Percentiles rank a stretch among this genome's conserved stretches.
Conservation (phyloP, 2,329 filamentous ascomycete genomes). For the Aureobasidium leucospermi region DNA sequence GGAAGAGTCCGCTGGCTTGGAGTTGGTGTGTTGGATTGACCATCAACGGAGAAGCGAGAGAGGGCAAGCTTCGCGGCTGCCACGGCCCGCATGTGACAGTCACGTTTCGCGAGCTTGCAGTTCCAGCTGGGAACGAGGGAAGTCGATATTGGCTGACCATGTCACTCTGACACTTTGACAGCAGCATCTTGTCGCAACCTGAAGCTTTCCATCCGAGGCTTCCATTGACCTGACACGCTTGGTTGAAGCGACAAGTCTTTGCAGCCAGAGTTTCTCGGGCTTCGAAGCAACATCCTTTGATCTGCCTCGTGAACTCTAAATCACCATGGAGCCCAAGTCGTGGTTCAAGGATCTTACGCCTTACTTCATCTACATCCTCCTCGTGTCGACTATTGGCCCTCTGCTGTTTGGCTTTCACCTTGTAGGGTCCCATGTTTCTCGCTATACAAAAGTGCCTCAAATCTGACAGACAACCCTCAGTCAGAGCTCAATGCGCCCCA, state of each 20-base stretch:
- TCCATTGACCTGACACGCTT: not conserved
- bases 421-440: slow-evolving; percentile 43
- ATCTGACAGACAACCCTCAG: slow-evolving; percentile 37
- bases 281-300: not conserved
- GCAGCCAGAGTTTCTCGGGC: not conserved
- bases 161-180: slow-evolving; percentile 3
- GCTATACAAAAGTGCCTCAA: not conserved
- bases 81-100: slow-evolving; percentile 1
- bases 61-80: not conserved
- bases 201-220: not conserved
- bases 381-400: slow-evolving; percentile 73
- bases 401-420: slow-evolving; percentile 93
- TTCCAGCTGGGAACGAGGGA: not conserved
- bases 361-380: slow-evolving; percentile 70
- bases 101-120: not conserved
- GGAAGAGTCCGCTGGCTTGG: not conserved
- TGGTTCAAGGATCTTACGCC: slow-evolving; percentile 52
- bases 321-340: slow-evolving; percentile 30
- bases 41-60: not conserved
- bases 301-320: not conserved
- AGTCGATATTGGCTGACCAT: not conserved
- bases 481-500: slow-evolving; percentile 93
- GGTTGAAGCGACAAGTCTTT: not conserved
- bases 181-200: not conserved
- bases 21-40: not conserved